Evolutionary conservation across 768 basidiomycete genomes (phyloP), one percentile per base, ranked within the genome.

Genomic region (Punctularia strigosozonata): DNA sequence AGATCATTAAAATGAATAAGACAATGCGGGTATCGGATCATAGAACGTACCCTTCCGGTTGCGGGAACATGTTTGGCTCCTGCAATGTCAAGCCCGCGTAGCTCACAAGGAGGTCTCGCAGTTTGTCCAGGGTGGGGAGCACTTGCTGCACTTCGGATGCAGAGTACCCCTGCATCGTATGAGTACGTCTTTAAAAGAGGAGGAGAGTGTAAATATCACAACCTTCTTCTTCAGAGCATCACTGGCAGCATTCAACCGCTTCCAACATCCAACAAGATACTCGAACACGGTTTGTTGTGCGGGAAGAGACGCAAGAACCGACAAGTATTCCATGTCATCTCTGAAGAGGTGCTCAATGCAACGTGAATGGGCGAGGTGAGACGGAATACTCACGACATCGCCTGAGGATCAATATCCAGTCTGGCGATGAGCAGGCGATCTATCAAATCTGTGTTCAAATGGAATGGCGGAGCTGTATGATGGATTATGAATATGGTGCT

Each of bases 11-110:
- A 35, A 19, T 4, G 22, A 33, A 35, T 6, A 6, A 18, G 18
- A 13, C 25, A 24, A 26, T 17, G 22, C 6, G 39, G 20, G 13
- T 21, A 22, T 33, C 12, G 15, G 30, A 3, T 30, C 26, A 13
- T 17, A 24, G 34, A 19, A 63, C 73, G 43, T 57, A 86, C 90
- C 75, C 71, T 38, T 59, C 40, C 7, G 91, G 92, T 48, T 95
- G 88, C 35, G 89, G 85, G 48, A 99, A 98, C 82, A 97, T 92
- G 26, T 78, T 79, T 1, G 92, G 86, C 43, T 92, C 91, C 59
- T 92, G 89, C 7, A 99, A 64, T 18, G 73, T 83, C 35, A 97
- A 68, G 4, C 91, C 92, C 8, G 80, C 75, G 60, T 95, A 95
- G 41, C 82, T 88, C 46, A 98, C 75, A 36, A 97, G 59, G 13